Conservation (phyloP, 768 basidiomycete species). For the Boletellus ananiceps region DNA sequence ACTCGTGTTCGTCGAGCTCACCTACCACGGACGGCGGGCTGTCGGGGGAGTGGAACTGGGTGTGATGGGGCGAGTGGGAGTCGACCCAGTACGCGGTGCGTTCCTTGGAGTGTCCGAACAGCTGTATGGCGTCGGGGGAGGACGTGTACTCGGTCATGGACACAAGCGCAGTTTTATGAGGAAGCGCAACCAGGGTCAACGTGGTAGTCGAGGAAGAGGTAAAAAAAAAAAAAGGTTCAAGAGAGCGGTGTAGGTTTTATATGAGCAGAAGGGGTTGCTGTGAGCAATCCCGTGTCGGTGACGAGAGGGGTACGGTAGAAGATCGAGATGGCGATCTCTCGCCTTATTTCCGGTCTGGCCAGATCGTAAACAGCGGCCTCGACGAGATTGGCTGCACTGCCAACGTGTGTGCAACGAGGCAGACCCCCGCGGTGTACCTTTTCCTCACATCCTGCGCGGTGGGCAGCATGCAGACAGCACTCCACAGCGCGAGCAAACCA, state of each 20-base stretch:
- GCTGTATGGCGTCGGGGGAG: conserved; percentile 53
- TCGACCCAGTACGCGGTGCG: conserved; percentile 65
- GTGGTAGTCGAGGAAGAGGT: neutral
- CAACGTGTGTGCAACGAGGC: conserved; percentile 32
- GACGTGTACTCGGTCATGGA: conserved; percentile 62
- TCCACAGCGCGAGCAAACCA: too few species aligned
- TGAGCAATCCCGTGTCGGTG: conserved; percentile 24
- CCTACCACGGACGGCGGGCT: conserved; percentile 44
- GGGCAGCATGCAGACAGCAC: too few species aligned
- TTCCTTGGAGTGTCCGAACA: conserved; percentile 55
- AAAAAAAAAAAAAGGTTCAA: conserved; percentile 4
- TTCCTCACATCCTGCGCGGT: too few species aligned
- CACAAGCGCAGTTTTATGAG: neutral
- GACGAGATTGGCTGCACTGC: conserved; percentile 26
- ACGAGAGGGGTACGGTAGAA: conserved; percentile 17
- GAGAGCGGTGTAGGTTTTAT: conserved; percentile 21
- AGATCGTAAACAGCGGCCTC: conserved; percentile 15
- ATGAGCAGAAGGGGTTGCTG: conserved; percentile 5
- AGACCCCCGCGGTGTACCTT: too few species aligned
- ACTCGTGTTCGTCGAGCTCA: conserved; percentile 38
- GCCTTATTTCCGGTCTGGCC: conserved; percentile 29
- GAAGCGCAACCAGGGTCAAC: too few species aligned
- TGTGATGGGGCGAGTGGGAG: conserved; percentile 34
- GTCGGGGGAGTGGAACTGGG: conserved; percentile 53
- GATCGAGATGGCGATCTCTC: conserved; percentile 22